phyloP scores from a whole-genome alignment of 768 basidiomycete genomes.

The Dendrothele bispora region DNA sequence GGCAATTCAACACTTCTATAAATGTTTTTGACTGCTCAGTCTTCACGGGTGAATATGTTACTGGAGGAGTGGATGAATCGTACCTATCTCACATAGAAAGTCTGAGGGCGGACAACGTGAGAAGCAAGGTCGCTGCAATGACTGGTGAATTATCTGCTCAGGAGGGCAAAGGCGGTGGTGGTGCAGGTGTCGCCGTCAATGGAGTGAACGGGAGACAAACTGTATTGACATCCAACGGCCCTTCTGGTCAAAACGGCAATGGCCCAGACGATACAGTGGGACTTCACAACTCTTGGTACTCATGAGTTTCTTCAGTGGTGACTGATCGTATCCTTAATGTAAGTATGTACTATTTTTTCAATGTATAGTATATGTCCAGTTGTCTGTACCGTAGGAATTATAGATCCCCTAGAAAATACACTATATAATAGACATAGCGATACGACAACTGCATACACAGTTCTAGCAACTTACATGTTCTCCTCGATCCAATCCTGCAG shows the following conservation, averaged over 20 bases:
- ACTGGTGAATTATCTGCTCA: slow-evolving; percentile 28
- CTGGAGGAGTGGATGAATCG: slow-evolving; percentile 83
- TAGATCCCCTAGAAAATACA: neutral
- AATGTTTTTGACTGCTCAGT: slow-evolving; percentile 92
- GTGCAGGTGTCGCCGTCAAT: slow-evolving; percentile 9
- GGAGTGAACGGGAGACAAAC: slow-evolving; percentile 17
- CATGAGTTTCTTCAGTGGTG: neutral
- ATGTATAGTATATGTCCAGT: neutral
- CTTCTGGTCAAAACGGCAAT: slow-evolving; percentile 48
- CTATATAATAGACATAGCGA: neutral
- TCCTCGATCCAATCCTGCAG: slow-evolving; percentile 52
- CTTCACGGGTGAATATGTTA: slow-evolving; percentile 96
- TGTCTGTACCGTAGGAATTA: too few species aligned
- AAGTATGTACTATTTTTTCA: neutral
- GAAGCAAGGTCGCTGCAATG: slow-evolving; percentile 43
- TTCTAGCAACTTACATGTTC: too few species aligned
- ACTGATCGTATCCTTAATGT: neutral
- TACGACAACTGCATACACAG: too few species aligned
- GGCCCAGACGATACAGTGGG: slow-evolving; percentile 78
- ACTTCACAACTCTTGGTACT: slow-evolving; percentile 70
- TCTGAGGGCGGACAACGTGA: slow-evolving; percentile 80
- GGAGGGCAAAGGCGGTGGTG: slow-evolving; percentile 36
- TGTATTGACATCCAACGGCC: slow-evolving; percentile 15
- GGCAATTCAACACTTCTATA: slow-evolving; percentile 79
- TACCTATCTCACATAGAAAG: slow-evolving; percentile 79